These are phyloP conservation scores for Trifolium subterraneum DNA, from an alignment of 306 rosid species.

Conservation along the genomic window DNA sequence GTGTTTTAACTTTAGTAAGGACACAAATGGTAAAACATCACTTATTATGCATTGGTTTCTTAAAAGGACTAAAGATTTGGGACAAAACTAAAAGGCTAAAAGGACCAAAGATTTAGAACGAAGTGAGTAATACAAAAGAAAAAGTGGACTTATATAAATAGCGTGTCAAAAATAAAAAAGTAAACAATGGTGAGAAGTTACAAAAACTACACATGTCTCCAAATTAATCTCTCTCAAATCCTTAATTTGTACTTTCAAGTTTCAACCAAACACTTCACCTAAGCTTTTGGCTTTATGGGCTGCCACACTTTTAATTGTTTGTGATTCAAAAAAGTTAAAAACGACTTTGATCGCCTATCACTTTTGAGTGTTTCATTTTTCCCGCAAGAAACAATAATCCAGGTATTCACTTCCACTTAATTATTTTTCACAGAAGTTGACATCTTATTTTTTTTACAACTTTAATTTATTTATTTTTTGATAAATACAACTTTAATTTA, in stretches of 20 bases:
- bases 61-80: no score
- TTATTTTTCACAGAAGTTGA: slow-evolving; percentile 30
- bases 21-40: no score
- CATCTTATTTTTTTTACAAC: neutral
- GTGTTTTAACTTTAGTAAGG: no score
- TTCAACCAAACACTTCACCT: slow-evolving; percentile 55
- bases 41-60: no score
- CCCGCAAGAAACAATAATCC: slow-evolving; percentile 46
- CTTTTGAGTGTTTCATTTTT: slow-evolving; percentile 39
- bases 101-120: no score
- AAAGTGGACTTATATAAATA: neutral
- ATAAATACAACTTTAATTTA: no score
- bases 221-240: slow-evolving; percentile 24
- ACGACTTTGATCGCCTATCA: slow-evolving; percentile 14
- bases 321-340: slow-evolving; percentile 44
- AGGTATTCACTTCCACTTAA: slow-evolving; percentile 7
- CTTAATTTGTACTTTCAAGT: slow-evolving; percentile 34
- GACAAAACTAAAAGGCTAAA: no score
- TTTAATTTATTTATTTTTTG: neutral
- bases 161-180: neutral
- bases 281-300: slow-evolving; percentile 61
- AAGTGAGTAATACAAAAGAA: no score
- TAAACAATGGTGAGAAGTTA: neutral
- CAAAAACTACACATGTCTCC: slow-evolving; percentile 43
- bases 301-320: slow-evolving; percentile 41